Conservation (phyloP, 2,329 filamentous ascomycete genomes). For the Monilinia fructigena region DNA sequence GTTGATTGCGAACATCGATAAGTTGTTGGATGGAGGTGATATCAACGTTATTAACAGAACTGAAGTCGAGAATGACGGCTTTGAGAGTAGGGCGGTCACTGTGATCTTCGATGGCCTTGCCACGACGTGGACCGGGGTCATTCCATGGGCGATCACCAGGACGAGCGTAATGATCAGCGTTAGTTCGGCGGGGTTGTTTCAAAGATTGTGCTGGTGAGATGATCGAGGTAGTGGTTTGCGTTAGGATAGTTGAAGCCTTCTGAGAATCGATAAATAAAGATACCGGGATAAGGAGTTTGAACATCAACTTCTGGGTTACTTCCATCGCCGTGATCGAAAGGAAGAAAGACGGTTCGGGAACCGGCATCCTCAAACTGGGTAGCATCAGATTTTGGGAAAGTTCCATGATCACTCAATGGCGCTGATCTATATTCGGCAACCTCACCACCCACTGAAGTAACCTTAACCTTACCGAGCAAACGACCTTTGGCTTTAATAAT, state of each 20-base stretch:
- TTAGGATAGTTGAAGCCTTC: slow-evolving; percentile 98
- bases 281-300: slow-evolving; percentile 80
- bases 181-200: slow-evolving; percentile 71
- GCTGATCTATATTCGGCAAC: slow-evolving; percentile 52
- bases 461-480: slow-evolving; percentile 78
- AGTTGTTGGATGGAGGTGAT: slow-evolving; percentile 89
- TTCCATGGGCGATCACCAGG: slow-evolving; percentile 90
- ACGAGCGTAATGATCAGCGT: slow-evolving; percentile 61
- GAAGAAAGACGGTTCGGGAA: slow-evolving; percentile 79
- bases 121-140: slow-evolving; percentile 72
- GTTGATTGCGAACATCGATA: slow-evolving; percentile 91
- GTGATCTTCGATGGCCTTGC: slow-evolving; percentile 49
- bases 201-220: slow-evolving; percentile 68
- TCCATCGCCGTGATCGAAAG: slow-evolving; percentile 82
- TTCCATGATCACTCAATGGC: slow-evolving; percentile 62
- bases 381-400: slow-evolving; percentile 36
- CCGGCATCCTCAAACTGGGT: slow-evolving; percentile 44
- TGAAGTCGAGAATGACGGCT: slow-evolving; percentile 92
- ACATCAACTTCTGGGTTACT: slow-evolving; percentile 81
- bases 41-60: slow-evolving; percentile 89
- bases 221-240: slow-evolving; percentile 82
- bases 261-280: slow-evolving; percentile 93
- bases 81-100: slow-evolving; percentile 66
- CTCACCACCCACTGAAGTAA: slow-evolving; percentile 74
- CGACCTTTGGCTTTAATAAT: slow-evolving; percentile 78